phyloP scores from a whole-genome alignment of 306 rosid genomes.

The Prunus mira region DNA sequence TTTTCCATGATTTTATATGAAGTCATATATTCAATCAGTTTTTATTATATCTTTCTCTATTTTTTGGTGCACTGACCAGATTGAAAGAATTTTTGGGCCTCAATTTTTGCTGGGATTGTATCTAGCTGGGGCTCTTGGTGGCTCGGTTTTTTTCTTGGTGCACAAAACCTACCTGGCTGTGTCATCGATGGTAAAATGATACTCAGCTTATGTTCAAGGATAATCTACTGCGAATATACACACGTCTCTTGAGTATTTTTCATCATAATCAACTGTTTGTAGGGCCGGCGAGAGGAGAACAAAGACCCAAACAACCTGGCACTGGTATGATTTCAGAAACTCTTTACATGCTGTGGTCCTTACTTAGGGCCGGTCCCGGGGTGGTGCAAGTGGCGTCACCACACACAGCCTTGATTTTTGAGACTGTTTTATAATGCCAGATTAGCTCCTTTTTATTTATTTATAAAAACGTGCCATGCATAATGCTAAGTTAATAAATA shows the following conservation, averaged over 20 bases:
- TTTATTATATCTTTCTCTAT: neutral
- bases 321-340: constrained; percentile 51
- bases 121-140: constrained; percentile 80
- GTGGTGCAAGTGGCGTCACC: too few relatives aligned
- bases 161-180: constrained; percentile 63
- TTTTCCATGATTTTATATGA: neutral
- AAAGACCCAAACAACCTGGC: constrained; percentile 33
- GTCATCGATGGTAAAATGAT: constrained; percentile 51
- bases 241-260: neutral
- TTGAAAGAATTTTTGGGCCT: constrained; percentile 62
- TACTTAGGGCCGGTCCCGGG: neutral
- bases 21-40: neutral
- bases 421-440: too few relatives aligned
- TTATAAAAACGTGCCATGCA: too few relatives aligned
- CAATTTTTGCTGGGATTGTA: constrained; percentile 73
- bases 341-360: constrained; percentile 9
- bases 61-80: constrained; percentile 41
- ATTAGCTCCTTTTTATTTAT: too few relatives aligned
- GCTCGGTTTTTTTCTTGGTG: constrained; percentile 60
- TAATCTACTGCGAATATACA: neutral
- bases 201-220: neutral
- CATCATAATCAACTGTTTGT: constrained; percentile 27
- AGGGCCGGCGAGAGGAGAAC: constrained; percentile 34
- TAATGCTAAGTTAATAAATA: too few relatives aligned
- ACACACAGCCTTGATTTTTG: too few relatives aligned